A percentile compares a stretch with the other conserved stretches of the same genome.
phyloP scores from a whole-genome alignment of 169 alveolate species.

The Plasmodium coatneyi region DNA sequence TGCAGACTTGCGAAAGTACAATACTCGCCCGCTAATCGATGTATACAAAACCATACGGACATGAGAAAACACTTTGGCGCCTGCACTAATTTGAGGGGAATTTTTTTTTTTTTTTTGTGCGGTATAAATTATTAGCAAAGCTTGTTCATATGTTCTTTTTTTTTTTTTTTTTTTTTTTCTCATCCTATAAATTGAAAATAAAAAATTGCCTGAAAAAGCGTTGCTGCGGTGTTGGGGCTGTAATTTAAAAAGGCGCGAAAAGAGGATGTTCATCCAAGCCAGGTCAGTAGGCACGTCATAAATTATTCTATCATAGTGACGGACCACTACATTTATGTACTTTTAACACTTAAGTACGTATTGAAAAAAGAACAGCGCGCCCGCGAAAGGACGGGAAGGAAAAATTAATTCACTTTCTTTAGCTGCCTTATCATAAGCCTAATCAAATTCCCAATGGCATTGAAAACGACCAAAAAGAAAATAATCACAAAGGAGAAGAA shows the following conservation, averaged over 20 bases:
- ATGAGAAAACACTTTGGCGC: not conserved
- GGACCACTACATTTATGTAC: not conserved
- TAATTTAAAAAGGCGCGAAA: not conserved
- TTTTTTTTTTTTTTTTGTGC: not conserved
- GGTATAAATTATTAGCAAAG: not conserved
- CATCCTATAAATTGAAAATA: not conserved
- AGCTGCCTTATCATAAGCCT: not conserved
- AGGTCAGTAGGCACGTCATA: not conserved
- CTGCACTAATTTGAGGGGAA: not conserved
- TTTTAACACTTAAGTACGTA: not conserved
- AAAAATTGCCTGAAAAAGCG: not conserved
- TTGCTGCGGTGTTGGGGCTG: not conserved
- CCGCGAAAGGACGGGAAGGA: not conserved
- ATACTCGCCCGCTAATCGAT: not conserved
- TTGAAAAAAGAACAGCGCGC: not conserved
- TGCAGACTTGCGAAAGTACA: not conserved
- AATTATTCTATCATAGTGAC: not conserved
- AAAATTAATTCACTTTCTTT: not conserved
- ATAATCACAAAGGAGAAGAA: not conserved
- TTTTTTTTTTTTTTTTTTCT: not conserved
- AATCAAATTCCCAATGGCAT: conserved; percentile 4
- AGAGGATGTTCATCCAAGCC: not conserved
- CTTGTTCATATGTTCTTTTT: not conserved
- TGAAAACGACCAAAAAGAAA: conserved; percentile 8
- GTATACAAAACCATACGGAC: not conserved